Conservation (phyloP, 1,284 basidiomycete species). For the Phellopilus nigrolimitatus region DNA sequence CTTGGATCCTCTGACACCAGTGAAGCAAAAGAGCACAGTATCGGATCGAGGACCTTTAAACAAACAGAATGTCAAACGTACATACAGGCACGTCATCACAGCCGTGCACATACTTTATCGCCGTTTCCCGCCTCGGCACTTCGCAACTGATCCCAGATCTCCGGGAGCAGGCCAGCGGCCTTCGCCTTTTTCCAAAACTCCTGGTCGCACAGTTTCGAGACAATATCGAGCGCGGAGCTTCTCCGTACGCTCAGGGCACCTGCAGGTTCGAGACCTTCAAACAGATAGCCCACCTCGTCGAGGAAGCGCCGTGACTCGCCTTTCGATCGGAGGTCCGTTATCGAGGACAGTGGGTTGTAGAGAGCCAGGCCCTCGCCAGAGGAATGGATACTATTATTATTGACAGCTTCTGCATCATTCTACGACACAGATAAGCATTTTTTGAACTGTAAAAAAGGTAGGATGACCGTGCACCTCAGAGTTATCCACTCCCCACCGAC, state of each 20-base stretch:
- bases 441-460: slow-evolving; percentile 23
- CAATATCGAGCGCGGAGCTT: slow-evolving; percentile 67
- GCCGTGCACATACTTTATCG: slow-evolving; percentile 44
- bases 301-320: slow-evolving; percentile 75
- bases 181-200: slow-evolving; percentile 74
- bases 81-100: not conserved
- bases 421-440: slow-evolving; percentile 16
- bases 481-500: slow-evolving; percentile 69
- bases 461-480: slow-evolving; percentile 47
- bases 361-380: slow-evolving; percentile 38
- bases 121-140: slow-evolving; percentile 52
- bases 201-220: slow-evolving; percentile 61
- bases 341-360: slow-evolving; percentile 74
- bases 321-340: slow-evolving; percentile 71
- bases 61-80: not conserved
- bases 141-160: slow-evolving; percentile 60
- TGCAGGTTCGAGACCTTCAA: slow-evolving; percentile 62
- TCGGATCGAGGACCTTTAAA: slow-evolving; percentile 5
- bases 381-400: slow-evolving; percentile 28
- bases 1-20: slow-evolving; percentile 16
- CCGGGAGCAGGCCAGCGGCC: slow-evolving; percentile 61
- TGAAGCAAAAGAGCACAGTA: slow-evolving; percentile 4
- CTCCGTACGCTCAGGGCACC: slow-evolving; percentile 53
- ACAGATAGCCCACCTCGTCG: slow-evolving; percentile 76
- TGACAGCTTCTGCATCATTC: slow-evolving; percentile 32